Percentiles rank a stretch among this genome's conserved stretches.
Conservation (phyloP, 2,329 filamentous ascomycete genomes). For the Diaporthe vaccinii region DNA sequence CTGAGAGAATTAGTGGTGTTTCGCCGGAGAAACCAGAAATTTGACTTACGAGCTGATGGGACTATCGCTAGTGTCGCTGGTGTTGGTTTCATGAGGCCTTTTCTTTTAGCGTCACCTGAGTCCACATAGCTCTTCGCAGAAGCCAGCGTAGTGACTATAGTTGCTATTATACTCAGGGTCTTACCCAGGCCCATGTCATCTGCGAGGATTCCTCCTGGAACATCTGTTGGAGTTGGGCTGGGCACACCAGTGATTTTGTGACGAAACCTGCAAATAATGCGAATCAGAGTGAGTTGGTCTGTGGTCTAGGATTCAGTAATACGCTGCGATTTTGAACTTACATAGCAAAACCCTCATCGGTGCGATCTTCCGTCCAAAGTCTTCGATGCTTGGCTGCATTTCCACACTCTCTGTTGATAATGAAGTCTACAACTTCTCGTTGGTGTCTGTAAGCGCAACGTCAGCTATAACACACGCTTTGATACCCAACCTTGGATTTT, state of each 20-base stretch:
- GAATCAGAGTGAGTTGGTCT: neutral
- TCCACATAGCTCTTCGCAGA: conserved; percentile 41
- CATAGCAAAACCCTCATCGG: neutral
- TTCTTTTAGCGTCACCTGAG: neutral
- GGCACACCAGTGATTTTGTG: conserved; percentile 22
- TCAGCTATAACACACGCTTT: neutral
- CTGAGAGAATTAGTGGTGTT: neutral
- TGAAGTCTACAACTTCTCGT: neutral
- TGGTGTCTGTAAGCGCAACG: neutral
- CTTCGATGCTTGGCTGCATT: neutral
- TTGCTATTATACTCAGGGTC: conserved; percentile 44
- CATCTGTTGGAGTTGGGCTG: conserved; percentile 35
- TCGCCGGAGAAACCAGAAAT: fast-evolving
- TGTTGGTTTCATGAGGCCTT: neutral
- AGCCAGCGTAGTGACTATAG: conserved; percentile 38
- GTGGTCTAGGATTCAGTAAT: neutral
- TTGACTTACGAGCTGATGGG: conserved; percentile 16
- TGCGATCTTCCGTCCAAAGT: neutral
- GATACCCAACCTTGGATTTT: neutral
- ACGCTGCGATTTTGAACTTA: neutral
- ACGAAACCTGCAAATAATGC: neutral
- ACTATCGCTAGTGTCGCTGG: conserved; percentile 15
- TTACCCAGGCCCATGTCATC: conserved; percentile 47
- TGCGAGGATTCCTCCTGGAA: conserved; percentile 43
- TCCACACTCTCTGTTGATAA: neutral